A percentile compares a stretch with the other conserved stretches of the same genome.
These are phyloP conservation scores for Coleophoma crateriformis DNA, from an alignment of 2,329 filamentous ascomycete genomes.

Conservation along the genomic window DNA sequence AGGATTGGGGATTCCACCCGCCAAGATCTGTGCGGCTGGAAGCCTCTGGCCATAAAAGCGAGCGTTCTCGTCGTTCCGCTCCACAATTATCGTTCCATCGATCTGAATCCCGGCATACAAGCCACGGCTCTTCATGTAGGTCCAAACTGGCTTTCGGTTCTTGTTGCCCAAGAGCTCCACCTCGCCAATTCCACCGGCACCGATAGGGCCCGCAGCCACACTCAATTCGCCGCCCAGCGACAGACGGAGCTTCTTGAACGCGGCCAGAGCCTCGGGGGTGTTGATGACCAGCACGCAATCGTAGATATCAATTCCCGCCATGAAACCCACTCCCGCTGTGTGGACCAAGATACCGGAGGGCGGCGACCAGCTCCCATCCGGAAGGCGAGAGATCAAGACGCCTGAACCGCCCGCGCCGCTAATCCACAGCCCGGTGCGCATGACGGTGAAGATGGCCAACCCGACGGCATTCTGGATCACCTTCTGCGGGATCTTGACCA, in stretches of 20 bases:
- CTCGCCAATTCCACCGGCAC: slow-evolving; percentile 54
- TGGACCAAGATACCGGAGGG: slow-evolving; percentile 88
- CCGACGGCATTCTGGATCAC: slow-evolving; percentile 88
- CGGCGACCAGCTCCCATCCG: slow-evolving; percentile 85
- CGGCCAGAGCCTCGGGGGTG: slow-evolving; percentile 73
- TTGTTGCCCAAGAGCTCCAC: slow-evolving; percentile 36
- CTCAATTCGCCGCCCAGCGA: slow-evolving; percentile 79
- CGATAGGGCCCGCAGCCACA: slow-evolving; percentile 70
- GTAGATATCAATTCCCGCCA: slow-evolving; percentile 90
- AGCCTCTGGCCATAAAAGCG: slow-evolving; percentile 70
- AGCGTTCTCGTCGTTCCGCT: slow-evolving; percentile 79
- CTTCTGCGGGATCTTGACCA: slow-evolving; percentile 69
- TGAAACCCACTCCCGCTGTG: slow-evolving; percentile 80
- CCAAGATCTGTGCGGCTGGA: slow-evolving; percentile 52
- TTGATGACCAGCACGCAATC: slow-evolving; percentile 94
- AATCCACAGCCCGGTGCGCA: slow-evolving; percentile 89
- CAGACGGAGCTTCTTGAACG: slow-evolving; percentile 72
- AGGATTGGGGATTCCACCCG: slow-evolving; percentile 12
- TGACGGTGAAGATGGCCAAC: slow-evolving; percentile 89
- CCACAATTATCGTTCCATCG: slow-evolving; percentile 81
- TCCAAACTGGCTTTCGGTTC: slow-evolving; percentile 66
- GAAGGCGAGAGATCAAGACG: slow-evolving; percentile 62
- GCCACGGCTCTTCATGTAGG: slow-evolving; percentile 82
- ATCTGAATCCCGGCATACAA: slow-evolving; percentile 82
- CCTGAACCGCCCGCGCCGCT: slow-evolving; percentile 88